These are phyloP conservation scores for Podaxis sp. DNA, from an alignment of 768 basidiomycete genomes.

Conservation along the genomic window DNA sequence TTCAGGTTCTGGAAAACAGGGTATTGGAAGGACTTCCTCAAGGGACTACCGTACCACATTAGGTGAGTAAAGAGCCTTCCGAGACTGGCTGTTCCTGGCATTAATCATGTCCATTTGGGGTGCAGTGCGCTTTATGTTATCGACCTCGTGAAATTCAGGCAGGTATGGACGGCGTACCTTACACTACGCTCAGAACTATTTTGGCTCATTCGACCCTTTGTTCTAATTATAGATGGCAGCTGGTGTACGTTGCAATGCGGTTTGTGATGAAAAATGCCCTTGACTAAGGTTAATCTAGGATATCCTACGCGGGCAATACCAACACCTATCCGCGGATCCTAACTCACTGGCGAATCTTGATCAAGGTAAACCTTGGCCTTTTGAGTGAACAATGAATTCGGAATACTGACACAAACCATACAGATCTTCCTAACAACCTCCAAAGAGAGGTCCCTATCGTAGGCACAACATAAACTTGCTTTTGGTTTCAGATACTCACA, in stretches of 20 bases:
- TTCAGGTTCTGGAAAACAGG: constrained; percentile 99
- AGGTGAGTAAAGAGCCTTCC: constrained; percentile 49
- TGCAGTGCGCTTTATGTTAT: constrained; percentile 91
- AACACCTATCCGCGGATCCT: constrained; percentile 91
- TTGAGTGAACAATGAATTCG: neutral
- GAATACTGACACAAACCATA: neutral
- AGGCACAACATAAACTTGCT: constrained; percentile 30
- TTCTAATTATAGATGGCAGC: constrained; percentile 40
- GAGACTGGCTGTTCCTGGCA: neutral
- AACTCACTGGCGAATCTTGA: constrained; percentile 93
- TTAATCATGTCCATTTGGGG: neutral
- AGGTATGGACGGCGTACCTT: constrained; percentile 39
- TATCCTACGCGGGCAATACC: constrained; percentile 88
- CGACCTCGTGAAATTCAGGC: constrained; percentile 92
- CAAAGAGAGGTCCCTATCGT: constrained; percentile 93
- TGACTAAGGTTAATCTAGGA: constrained; percentile 44
- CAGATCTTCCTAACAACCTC: constrained; percentile 94
- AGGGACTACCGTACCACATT: constrained; percentile 90
- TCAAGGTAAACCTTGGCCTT: constrained; percentile 55
- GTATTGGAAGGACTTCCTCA: constrained; percentile 88
- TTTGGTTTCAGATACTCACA: neutral
- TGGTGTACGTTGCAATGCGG: constrained; percentile 36
- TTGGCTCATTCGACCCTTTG: neutral
- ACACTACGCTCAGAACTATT: constrained; percentile 15
- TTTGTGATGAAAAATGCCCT: neutral